Evolutionary conservation across 2,329 filamentous ascomycete species (phyloP).

Genomic region (Aureobasidium sp.): DNA sequence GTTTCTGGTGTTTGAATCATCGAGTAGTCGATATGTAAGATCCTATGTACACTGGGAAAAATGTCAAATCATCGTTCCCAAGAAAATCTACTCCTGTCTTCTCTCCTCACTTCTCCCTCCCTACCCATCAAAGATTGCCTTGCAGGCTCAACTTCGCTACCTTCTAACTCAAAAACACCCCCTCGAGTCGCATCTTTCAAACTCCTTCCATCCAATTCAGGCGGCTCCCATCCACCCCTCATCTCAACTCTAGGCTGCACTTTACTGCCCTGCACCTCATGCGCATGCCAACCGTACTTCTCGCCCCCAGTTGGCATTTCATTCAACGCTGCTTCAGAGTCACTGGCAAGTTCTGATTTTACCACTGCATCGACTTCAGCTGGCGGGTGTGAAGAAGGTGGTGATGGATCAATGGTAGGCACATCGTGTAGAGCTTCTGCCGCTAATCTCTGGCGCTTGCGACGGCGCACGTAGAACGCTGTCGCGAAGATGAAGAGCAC

Average conservation of each 20-base stretch:
- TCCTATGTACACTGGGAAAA: no score
- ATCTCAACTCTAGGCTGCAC: slow-evolving; percentile 1
- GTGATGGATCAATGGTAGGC: not conserved
- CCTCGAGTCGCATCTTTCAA: not conserved
- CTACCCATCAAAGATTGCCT: not conserved
- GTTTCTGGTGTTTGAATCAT: no score
- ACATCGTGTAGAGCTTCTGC: not conserved
- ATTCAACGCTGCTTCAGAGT: slow-evolving; percentile 1
- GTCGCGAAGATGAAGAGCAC: slow-evolving; percentile 23
- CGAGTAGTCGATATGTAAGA: no score
- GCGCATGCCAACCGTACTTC: not conserved
- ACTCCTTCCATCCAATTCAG: not conserved
- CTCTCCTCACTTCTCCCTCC: not conserved
- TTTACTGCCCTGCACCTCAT: slow-evolving; percentile 3
- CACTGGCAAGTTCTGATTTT: not conserved
- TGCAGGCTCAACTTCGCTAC: not conserved
- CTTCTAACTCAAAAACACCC: not conserved
- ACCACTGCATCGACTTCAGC: not conserved
- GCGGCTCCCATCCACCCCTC: slow-evolving; percentile 6
- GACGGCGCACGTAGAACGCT: not conserved
- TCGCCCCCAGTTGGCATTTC: not conserved
- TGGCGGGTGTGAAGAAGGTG: not conserved
- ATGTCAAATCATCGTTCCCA: slow-evolving; percentile 9
- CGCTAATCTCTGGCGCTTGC: not conserved
- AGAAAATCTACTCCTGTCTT: slow-evolving; percentile 1